These are phyloP conservation scores for Fusarium sp. DNA, from an alignment of 2,329 filamentous ascomycete species.

Conservation along the genomic window DNA sequence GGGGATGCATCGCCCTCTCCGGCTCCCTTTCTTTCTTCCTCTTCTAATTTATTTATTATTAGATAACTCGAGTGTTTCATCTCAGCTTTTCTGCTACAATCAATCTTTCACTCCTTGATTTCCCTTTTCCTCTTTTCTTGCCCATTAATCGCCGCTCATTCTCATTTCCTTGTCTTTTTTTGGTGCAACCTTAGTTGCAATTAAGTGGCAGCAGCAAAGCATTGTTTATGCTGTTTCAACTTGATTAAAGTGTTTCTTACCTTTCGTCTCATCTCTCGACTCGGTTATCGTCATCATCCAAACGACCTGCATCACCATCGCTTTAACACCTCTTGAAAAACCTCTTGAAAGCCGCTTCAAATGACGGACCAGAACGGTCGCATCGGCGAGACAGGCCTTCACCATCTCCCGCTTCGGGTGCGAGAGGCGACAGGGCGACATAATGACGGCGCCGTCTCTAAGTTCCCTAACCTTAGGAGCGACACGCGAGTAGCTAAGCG, in stretches of 20 bases:
- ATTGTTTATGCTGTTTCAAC: constrained; percentile 20
- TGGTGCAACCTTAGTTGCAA: not conserved
- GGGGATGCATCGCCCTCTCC: not conserved
- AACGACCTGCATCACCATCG: not conserved
- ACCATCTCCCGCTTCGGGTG: constrained; percentile 42
- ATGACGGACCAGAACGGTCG: constrained; percentile 38
- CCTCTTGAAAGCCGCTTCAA: constrained; percentile 7
- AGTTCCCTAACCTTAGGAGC: constrained; percentile 32
- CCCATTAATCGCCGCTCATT: not conserved
- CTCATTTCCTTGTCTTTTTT: not conserved
- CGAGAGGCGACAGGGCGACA: constrained; percentile 30
- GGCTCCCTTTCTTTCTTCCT: not conserved
- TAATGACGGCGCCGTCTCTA: constrained; percentile 16
- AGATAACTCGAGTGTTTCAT: constrained; percentile 2
- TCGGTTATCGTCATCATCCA: not conserved
- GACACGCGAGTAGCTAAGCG: constrained; percentile 31
- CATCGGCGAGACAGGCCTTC: constrained; percentile 39
- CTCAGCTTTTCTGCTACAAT: not conserved
- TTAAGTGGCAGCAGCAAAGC: not conserved
- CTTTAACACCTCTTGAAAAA: not conserved
- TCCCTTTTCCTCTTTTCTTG: not conserved
- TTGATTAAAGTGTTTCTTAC: constrained; percentile 11
- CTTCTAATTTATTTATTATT: constrained; percentile 22
- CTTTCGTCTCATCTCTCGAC: not conserved
- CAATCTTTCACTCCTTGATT: constrained; percentile 19